Conservation (phyloP, 768 basidiomycete species). For the Termitomyces sp. region DNA sequence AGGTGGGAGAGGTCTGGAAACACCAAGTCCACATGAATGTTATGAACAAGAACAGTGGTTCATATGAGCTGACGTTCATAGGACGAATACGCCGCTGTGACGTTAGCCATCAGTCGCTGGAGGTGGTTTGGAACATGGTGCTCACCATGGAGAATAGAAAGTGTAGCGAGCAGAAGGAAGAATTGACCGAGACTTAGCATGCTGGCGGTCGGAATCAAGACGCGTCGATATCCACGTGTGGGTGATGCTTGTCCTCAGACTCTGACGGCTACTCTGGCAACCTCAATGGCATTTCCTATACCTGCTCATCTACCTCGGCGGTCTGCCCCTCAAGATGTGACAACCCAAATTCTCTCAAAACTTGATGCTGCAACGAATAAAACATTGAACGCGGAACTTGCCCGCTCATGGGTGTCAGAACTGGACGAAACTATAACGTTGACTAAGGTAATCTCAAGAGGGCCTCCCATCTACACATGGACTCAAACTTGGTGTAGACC, state of each 20-base stretch:
- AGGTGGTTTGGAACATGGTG: slow-evolving; percentile 4
- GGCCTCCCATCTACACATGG: neutral
- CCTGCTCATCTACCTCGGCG: slow-evolving; percentile 73
- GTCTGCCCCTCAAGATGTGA: slow-evolving; percentile 57
- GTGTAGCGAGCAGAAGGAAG: slow-evolving; percentile 42
- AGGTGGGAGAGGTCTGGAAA: slow-evolving; percentile 66
- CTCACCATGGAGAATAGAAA: slow-evolving; percentile 56
- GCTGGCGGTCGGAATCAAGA: slow-evolving; percentile 14
- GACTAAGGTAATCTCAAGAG: slow-evolving; percentile 56
- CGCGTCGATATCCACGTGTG: slow-evolving; percentile 18
- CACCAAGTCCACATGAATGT: neutral
- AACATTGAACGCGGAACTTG: slow-evolving; percentile 56
- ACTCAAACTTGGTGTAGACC: slow-evolving; percentile 36
- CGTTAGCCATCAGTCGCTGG: slow-evolving; percentile 5
- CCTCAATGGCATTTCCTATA: slow-evolving; percentile 68
- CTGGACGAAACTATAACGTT: slow-evolving; percentile 67
- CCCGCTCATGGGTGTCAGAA: slow-evolving; percentile 67
- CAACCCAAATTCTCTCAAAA: slow-evolving; percentile 68
- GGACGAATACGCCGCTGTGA: slow-evolving; percentile 71
- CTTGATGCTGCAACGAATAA: slow-evolving; percentile 60
- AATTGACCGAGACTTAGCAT: slow-evolving; percentile 50
- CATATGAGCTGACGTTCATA: slow-evolving; percentile 62
- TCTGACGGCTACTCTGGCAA: slow-evolving; percentile 12
- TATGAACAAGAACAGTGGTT: neutral
- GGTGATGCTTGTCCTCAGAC: slow-evolving; percentile 14